Evolutionary conservation across 2,329 filamentous ascomycete genomes (phyloP), one percentile per base, ranked within the genome.

Genomic region (Paracoccidioides brasiliensis): DNA sequence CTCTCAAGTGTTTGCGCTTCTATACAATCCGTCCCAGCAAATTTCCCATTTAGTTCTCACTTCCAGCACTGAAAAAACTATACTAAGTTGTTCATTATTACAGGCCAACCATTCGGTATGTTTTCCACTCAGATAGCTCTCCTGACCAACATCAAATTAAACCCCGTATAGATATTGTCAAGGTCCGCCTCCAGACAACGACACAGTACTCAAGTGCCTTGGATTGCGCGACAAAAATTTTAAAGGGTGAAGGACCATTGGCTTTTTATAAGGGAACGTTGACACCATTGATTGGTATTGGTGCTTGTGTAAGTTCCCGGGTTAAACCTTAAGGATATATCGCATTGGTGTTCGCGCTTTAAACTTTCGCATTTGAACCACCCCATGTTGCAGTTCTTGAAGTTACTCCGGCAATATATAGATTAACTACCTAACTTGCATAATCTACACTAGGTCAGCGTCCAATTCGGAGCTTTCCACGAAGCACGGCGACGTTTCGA

Each of bases 231-330:
- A 79, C 80, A 53, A 82, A 85, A 60, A 97, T 98, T 74, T 88
- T 88, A 73, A 83, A 82, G 65, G 85, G 88, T 66, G 93, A 98
- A 72, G 93, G 93, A 1, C 79, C 90, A 2, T 74, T 87, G 10
- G 93, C 93, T 56, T 98, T 98, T 77, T 98, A 98, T 82, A 98
- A 98, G 74, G 93, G 93, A 66, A 97, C 93, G 0, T 78, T 98
- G 56, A 97, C 93, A 4, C 93, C 93, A 0, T 79, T 98, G 55
- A 81, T 98, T 56, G 93, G 93, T 62, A 97, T 98, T 67, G 93
- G 93, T 63, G 93, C 93, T 63, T 98, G 93, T 70, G 90, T 93
- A 69, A 67, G 74, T 68, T 9, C 10, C 35, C 22, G 22, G 22
- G 22, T 22, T 30, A 33, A n/a, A 3, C 32, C 14, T 4, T 4